Evolutionary conservation across 192 early-diverging fungal genomes (phyloP), one percentile per base, ranked within the genome.

Genomic region (Powellomyces hirtus): DNA sequence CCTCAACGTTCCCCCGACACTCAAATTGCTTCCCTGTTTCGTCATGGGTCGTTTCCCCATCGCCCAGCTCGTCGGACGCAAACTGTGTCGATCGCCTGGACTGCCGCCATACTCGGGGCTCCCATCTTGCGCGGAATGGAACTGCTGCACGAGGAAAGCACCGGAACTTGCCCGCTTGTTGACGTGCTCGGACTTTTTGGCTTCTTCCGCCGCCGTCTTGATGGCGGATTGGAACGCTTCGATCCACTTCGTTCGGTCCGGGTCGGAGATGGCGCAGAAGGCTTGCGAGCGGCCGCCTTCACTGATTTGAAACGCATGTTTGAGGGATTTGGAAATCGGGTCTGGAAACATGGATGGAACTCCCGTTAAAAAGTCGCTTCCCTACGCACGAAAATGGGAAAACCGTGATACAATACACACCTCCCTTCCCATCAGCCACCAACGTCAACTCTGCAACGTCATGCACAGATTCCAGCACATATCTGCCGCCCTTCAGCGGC

Each of bases 381-480:
- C 27, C 18, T 18, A 60, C 13, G 40, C 18, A 18, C 18, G 18
- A 42, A 8, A 18, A 18, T 13, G 40, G 18, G 40, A 42, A 42
- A 42, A 13, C 18, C 18, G 40, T 18, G 5, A 49, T 56, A 29
- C 2, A 10, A 33, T 10, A 38, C 65, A 42, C 27, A 67, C 65
- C 65, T 37, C 60, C 68, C 57, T 61, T 76, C 8, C 34, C 45
- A n/a, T 77, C 75, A 31, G 50, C 27, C 44, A 66, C 74, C 11
- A 77, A 26, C 24, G 55, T 52, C 38, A 80, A 30, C 36, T 79
- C 77, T 1, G 68, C 61, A 8, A 79, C 38, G 42, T 72, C 64
- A 38, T 60, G 52, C 0, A 68, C 72, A 8, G 59, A 34, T 33
- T 83, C 81, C 36, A 81, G 30, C n/a, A 69, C 27, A 53, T 81